Percentiles rank a stretch among this genome's conserved stretches.
Evolutionary conservation across 768 basidiomycete species (phyloP).

Genomic region (Pluteus cervinus): DNA sequence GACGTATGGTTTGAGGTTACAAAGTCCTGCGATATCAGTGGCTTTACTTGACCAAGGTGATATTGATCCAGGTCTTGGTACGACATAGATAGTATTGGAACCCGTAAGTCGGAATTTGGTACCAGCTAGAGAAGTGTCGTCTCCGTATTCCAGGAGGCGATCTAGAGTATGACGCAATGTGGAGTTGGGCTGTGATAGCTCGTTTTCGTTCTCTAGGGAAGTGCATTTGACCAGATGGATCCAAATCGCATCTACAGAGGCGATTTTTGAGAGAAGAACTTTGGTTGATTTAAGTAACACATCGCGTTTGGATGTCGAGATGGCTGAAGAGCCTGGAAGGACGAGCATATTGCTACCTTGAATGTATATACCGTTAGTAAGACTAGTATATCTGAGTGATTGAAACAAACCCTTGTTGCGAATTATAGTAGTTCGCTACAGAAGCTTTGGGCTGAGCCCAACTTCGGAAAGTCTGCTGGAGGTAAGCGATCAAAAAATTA

Average conservation of each 20-base stretch:
- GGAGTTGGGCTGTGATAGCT: constrained; percentile 41
- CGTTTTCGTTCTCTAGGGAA: constrained; percentile 34
- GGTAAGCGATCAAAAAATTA: too few species aligned
- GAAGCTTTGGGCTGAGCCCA: too few species aligned
- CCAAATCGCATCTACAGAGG: constrained; percentile 76
- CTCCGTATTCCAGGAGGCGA: constrained; percentile 80
- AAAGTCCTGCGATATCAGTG: constrained; percentile 88
- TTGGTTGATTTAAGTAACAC: constrained; percentile 60
- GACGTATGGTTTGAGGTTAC: constrained; percentile 68
- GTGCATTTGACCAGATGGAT: constrained; percentile 77
- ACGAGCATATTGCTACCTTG: constrained; percentile 66
- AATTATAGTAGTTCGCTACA: too few species aligned
- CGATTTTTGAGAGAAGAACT: constrained; percentile 41
- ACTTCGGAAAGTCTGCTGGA: too few species aligned
- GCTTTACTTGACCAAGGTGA: constrained; percentile 99
- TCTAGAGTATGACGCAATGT: constrained; percentile 48
- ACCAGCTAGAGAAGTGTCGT: constrained; percentile 48
- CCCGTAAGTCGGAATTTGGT: constrained; percentile 33
- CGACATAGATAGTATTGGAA: constrained; percentile 53
- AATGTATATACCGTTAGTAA: too few species aligned
- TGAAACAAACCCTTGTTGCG: too few species aligned
- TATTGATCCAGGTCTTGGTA: constrained; percentile 85
- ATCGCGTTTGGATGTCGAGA: constrained; percentile 67
- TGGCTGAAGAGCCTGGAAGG: constrained; percentile 68
- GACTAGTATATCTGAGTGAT: too few species aligned